Evolutionary conservation across 306 rosid genomes (phyloP), one percentile per base, ranked within the genome.

Genomic region (Adenanthera pavonina): DNA sequence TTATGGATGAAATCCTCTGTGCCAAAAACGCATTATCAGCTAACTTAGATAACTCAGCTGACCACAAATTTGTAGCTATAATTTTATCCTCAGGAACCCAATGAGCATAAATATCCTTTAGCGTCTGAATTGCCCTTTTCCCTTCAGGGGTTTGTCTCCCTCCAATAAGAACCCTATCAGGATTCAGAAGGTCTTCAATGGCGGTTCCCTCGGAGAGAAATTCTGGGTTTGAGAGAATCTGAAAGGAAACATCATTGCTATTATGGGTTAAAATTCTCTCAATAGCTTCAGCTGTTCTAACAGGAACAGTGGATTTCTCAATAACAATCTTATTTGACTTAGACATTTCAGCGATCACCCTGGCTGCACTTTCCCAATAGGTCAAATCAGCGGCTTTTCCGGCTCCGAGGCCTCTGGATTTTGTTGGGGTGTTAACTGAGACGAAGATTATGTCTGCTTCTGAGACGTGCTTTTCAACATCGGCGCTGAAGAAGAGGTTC

Each of bases 141-240:
- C 97, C 97, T 61, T 84, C 86, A 11, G 82, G 84, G 53, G 78
- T 86, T 78, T 90, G 92, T 69, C 85, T 86, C 62, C 97, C 97
- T 82, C 97, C 96, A 46, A 93, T 89, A 4, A 93, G 89, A 75
- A 93, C 96, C 64, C 96, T 78, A 36, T 93, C 94, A 0, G 97
- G 94, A 14, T 82, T 82, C 46, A 90, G 82, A 81, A 93, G 91
- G 77, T 93, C 97, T 77, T 85, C 88, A 72, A 93, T 88, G 5
- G 97, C 92, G 7, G 96, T 93, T 64, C 97, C 97, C 57, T 91
- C 97, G 1, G 97, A 94, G 71, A 93, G 94, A 89, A 93, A 93
- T 85, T 91, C 97, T 3, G 97, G 96, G 85, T 86, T 91, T 33
- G 97, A 93, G 13, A 93, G 88, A 44, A 93, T 89, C 65, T 91